A percentile compares a stretch with the other conserved stretches of the same genome.
These are phyloP conservation scores for Apiospora phragmitis DNA, from an alignment of 2,329 filamentous ascomycete genomes.

Conservation along the genomic window DNA sequence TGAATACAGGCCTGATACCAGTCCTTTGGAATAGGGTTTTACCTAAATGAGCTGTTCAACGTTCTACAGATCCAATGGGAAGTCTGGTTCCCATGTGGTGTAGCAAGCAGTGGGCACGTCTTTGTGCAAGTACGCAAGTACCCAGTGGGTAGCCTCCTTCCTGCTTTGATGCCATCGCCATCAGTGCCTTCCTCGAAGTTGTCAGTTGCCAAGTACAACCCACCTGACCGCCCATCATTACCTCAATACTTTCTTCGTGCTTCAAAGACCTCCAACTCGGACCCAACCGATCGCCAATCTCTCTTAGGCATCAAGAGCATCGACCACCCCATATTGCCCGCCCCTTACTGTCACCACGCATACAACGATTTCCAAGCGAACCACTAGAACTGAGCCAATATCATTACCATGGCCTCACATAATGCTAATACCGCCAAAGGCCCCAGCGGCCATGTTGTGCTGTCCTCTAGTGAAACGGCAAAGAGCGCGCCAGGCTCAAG, in stretches of 20 bases:
- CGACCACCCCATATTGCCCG: neutral
- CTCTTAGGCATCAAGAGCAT: neutral
- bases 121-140: neutral
- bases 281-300: neutral
- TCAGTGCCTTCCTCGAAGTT: neutral
- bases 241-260: neutral
- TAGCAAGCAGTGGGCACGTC: neutral
- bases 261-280: neutral
- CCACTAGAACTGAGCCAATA: neutral
- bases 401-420: neutral
- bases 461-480: neutral
- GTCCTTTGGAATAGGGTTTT: neutral
- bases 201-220: conserved; percentile 5
- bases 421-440: neutral
- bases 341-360: no score
- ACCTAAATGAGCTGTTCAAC: neutral
- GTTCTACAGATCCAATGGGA: neutral
- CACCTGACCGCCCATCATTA: conserved; percentile 1
- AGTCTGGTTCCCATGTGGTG: conserved; percentile 1
- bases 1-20: neutral
- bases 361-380: neutral
- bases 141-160: neutral
- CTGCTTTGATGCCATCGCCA: neutral
- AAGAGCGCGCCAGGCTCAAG: neutral
- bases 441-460: neutral